Conservation (phyloP, 345 rosid genomes). For the Erucastrum elatum region DNA sequence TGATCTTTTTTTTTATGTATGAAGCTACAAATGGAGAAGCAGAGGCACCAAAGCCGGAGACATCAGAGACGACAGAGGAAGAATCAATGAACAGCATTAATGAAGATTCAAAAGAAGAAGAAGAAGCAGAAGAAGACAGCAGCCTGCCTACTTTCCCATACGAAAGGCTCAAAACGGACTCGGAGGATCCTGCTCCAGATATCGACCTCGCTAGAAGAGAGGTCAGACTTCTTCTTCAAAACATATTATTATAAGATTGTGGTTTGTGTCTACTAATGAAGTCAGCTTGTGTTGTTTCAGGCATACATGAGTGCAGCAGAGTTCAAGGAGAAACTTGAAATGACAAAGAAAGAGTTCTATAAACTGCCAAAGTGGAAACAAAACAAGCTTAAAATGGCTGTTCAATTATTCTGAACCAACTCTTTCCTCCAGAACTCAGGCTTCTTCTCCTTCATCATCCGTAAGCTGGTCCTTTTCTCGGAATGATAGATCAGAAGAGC, state of each 20-base stretch:
- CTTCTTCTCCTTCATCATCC: constrained; percentile 27
- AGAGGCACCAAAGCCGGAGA: constrained; percentile 36
- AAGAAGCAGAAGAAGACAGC: constrained; percentile 82
- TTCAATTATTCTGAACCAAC: constrained; percentile 64
- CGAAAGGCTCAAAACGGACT: constrained; percentile 65
- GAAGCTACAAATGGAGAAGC: constrained; percentile 58
- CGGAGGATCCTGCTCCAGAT: constrained; percentile 68
- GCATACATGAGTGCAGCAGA: constrained; percentile 70
- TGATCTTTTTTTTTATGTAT: constrained; percentile 24
- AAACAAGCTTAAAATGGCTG: constrained; percentile 94
- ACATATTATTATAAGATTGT: background rate
- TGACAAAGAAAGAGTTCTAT: constrained; percentile 74
- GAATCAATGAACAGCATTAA: constrained; percentile 61
- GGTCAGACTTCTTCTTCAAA: constrained; percentile 46
- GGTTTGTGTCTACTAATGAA: background rate
- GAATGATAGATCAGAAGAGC: background rate
- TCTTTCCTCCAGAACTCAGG: constrained; percentile 14
- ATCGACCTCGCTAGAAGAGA: constrained; percentile 93
- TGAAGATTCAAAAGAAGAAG: constrained; percentile 85
- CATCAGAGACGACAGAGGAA: constrained; percentile 47
- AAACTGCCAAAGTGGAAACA: constrained; percentile 98
- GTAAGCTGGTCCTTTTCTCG: constrained; percentile 19
- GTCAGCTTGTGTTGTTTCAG: constrained; percentile 46
- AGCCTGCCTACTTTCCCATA: constrained; percentile 76
- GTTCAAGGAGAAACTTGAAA: constrained; percentile 89